Percentiles rank a stretch among this genome's conserved stretches.
These are phyloP conservation scores for Colletotrichum spaethianum DNA, from an alignment of 2,329 filamentous ascomycete species.

Conservation along the genomic window DNA sequence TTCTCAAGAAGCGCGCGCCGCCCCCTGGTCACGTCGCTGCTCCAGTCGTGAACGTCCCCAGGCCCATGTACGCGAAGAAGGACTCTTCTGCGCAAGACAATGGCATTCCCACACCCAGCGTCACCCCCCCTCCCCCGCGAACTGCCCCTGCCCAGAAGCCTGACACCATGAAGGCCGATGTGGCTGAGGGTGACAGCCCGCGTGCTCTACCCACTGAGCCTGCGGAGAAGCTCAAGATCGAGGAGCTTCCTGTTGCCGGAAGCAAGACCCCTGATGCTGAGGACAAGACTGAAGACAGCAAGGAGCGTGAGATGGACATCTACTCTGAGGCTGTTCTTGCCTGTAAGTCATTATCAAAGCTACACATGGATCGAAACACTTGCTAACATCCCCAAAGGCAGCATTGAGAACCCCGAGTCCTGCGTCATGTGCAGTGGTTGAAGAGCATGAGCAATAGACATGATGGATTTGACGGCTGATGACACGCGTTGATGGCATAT, in stretches of 20 bases:
- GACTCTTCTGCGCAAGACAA: conserved; percentile 63
- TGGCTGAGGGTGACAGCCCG: conserved; percentile 83
- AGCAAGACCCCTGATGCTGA: conserved; percentile 76
- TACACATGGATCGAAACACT: conserved; percentile 13
- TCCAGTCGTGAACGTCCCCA: conserved; percentile 71
- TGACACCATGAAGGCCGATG: conserved; percentile 82
- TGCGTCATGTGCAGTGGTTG: conserved; percentile 99
- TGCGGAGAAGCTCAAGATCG: conserved; percentile 70
- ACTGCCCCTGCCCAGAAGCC: conserved; percentile 71
- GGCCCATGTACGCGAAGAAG: conserved; percentile 74
- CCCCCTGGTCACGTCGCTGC: conserved; percentile 72
- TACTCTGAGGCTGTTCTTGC: conserved; percentile 93
- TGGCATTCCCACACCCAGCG: conserved; percentile 78
- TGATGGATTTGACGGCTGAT: conserved; percentile 41
- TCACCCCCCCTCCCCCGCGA: conserved; percentile 74
- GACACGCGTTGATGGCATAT: conserved; percentile 39
- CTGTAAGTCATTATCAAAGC: conserved; percentile 71
- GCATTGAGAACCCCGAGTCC: conserved; percentile 95
- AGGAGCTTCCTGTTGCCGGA: conserved; percentile 71
- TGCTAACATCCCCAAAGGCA: conserved; percentile 69
- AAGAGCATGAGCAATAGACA: conserved; percentile 41
- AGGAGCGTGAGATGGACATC: conserved; percentile 89
- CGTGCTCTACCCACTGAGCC: conserved; percentile 84
- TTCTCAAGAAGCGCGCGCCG: conserved; percentile 78
- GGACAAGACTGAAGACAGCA: conserved; percentile 79